A percentile compares a stretch with the other conserved stretches of the same genome.
These are phyloP conservation scores for Annulohypoxylon maeteangense DNA, from an alignment of 495 filamentous ascomycete species.

Conservation along the genomic window DNA sequence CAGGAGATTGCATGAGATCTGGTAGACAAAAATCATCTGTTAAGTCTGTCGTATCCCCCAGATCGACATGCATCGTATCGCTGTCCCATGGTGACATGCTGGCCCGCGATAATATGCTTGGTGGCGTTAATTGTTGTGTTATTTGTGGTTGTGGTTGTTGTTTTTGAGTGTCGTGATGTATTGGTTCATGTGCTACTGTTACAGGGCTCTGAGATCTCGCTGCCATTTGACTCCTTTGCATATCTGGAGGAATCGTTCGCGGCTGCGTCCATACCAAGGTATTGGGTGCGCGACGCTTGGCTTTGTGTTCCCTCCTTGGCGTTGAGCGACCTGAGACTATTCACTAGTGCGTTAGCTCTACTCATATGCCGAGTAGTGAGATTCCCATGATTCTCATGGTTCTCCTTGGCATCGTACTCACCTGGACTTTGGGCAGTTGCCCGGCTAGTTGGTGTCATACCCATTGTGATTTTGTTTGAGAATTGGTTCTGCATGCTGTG, in stretches of 20 bases:
- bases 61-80: constrained; percentile 7
- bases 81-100: constrained; percentile 10
- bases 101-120: background rate
- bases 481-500: constrained; percentile 6
- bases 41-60: constrained; percentile 3
- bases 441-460: constrained; percentile 12
- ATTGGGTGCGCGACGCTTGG: constrained; percentile 11
- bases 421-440: constrained; percentile 12
- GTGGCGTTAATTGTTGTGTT: constrained; percentile 16
- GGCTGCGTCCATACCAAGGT: constrained; percentile 18
- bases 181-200: background rate
- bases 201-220: constrained; percentile 2
- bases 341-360: background rate
- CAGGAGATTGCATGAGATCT: constrained; percentile 15
- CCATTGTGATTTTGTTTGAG: background rate
- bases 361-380: background rate
- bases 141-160: background rate
- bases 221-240: constrained; percentile 11
- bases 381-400: too few species aligned
- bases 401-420: background rate
- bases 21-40: constrained; percentile 9
- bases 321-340: constrained; percentile 8
- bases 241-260: constrained; percentile 14
- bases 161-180: background rate
- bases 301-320: constrained; percentile 13